Evolutionary conservation across 805 yeast genomes (phyloP).

Genomic region (Grigorovia yakushimaensis): DNA sequence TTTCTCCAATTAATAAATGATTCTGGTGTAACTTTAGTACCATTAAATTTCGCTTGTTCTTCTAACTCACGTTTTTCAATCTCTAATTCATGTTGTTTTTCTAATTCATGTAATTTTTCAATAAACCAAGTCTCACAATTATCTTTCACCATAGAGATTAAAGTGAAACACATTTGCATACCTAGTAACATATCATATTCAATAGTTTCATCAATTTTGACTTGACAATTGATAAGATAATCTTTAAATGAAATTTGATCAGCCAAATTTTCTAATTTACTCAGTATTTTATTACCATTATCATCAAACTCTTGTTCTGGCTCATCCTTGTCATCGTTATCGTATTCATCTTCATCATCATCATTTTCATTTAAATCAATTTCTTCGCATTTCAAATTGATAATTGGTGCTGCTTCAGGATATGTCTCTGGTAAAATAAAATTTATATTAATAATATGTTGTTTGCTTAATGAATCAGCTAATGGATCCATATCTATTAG

Average conservation of each 20-base stretch:
- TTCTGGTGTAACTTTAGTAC: slow-evolving; percentile 80
- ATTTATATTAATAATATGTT: slow-evolving; percentile 45
- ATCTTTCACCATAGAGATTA: slow-evolving; percentile 71
- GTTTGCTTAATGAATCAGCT: slow-evolving; percentile 35
- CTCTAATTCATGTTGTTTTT: slow-evolving; percentile 48
- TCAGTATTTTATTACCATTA: slow-evolving; percentile 38
- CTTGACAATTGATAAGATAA: slow-evolving; percentile 30
- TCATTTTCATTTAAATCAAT: slow-evolving; percentile 21
- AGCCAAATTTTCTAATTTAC: slow-evolving; percentile 41
- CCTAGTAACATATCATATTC: slow-evolving; percentile 63
- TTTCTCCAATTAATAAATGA: slow-evolving; percentile 65
- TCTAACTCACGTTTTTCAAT: slow-evolving; percentile 58
- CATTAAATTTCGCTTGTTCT: slow-evolving; percentile 83
- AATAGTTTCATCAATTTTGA: slow-evolving; percentile 32
- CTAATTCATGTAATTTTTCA: slow-evolving; percentile 43
- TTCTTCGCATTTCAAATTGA: slow-evolving; percentile 33
- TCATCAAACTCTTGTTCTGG: slow-evolving; percentile 34
- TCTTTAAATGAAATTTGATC: slow-evolving; percentile 49
- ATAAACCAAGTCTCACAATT: slow-evolving; percentile 62
- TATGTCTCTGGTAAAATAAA: slow-evolving; percentile 69
- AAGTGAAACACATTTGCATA: slow-evolving; percentile 81
- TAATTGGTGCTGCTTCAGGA: slow-evolving; percentile 69
- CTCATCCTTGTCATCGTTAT: slow-evolving; percentile 31
- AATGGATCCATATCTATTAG: slow-evolving; percentile 28
- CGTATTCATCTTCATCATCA: slow-evolving; percentile 27